These are phyloP conservation scores for Lentinula guzmanii DNA, from an alignment of 768 basidiomycete genomes.

Conservation along the genomic window DNA sequence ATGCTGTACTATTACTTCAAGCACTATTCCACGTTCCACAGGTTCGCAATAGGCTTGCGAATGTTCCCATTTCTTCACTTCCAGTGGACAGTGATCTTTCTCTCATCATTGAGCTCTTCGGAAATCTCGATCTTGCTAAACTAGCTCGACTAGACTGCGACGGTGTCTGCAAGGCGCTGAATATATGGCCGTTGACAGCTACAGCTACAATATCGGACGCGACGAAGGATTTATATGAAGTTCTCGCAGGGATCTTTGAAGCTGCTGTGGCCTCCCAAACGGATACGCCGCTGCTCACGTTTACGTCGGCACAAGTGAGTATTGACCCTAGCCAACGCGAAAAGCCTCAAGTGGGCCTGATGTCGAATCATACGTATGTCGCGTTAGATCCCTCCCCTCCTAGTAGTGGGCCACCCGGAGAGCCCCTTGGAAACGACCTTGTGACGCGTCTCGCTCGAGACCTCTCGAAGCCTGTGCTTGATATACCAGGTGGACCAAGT, in stretches of 20 bases:
- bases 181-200: not conserved
- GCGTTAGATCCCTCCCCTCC: not conserved
- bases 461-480: not conserved
- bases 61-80: not conserved
- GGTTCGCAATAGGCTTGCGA: not conserved
- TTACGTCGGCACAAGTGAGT: not conserved
- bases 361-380: not conserved
- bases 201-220: not conserved
- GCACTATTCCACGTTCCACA: conserved; percentile 3
- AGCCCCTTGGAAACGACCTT: not conserved
- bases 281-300: not conserved
- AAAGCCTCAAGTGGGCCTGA: not conserved
- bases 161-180: not conserved
- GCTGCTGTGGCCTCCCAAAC: not conserved
- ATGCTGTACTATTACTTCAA: not conserved
- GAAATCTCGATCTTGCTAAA: not conserved
- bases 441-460: not conserved
- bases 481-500: not conserved
- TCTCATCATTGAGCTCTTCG: not conserved
- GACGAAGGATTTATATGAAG: not conserved
- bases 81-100: not conserved
- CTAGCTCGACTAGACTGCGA: not conserved
- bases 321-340: not conserved
- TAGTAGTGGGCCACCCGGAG: not conserved
- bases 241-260: not conserved